Evolutionary conservation across 1,284 basidiomycete genomes (phyloP).

Genomic region (Rhodotorula sp.): DNA sequence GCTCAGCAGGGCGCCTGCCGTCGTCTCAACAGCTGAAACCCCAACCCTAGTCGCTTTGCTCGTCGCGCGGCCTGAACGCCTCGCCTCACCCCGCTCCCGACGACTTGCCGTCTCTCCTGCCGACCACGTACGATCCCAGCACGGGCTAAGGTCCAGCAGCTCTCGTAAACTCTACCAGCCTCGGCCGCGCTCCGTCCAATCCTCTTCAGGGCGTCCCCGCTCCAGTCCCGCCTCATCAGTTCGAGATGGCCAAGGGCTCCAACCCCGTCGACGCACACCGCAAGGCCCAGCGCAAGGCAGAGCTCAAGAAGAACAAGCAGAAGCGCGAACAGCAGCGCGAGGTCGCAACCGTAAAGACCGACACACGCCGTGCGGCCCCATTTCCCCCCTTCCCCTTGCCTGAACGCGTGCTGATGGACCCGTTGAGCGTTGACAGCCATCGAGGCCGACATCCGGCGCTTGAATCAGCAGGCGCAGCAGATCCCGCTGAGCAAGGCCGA

Average conservation of each 20-base stretch:
- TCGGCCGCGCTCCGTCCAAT: too few species aligned
- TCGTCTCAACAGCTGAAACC: too few species aligned
- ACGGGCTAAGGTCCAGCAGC: too few species aligned
- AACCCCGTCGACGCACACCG: conserved; percentile 52
- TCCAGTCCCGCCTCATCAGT: neutral
- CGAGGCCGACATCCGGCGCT: conserved; percentile 42
- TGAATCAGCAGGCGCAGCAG: conserved; percentile 29
- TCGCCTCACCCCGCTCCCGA: too few species aligned
- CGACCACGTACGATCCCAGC: too few species aligned
- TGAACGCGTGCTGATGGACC: neutral
- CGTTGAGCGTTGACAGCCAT: conserved; percentile 17
- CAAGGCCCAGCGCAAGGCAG: conserved; percentile 49
- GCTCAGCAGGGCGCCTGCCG: too few species aligned
- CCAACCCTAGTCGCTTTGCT: too few species aligned
- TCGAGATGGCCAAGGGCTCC: conserved; percentile 38
- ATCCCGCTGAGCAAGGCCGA: conserved; percentile 39
- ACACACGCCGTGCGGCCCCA: conserved; percentile 31
- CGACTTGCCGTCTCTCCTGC: too few species aligned
- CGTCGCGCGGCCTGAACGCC: too few species aligned
- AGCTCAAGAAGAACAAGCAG: conserved; percentile 49
- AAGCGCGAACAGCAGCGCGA: conserved; percentile 47
- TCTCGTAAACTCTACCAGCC: too few species aligned
- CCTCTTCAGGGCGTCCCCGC: too few species aligned
- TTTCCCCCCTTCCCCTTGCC: neutral
- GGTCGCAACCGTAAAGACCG: conserved; percentile 42